These are phyloP conservation scores for Kodamaea kaohsiungensis DNA, from an alignment of 805 yeast genomes.

Conservation along the genomic window DNA sequence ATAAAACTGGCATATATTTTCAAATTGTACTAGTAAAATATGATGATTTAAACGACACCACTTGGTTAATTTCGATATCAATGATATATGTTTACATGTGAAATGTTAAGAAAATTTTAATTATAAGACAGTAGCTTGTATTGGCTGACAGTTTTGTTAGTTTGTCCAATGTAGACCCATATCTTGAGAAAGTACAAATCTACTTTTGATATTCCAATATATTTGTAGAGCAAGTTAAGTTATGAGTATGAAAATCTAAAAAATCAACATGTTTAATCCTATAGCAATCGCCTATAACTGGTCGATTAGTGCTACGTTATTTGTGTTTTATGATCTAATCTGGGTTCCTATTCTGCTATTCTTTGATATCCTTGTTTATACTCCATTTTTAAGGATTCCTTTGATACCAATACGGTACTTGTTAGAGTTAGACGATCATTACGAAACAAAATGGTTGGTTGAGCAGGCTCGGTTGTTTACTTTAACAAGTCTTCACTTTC, in stretches of 20 bases:
- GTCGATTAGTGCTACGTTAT: neutral
- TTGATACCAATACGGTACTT: slow-evolving; percentile 13
- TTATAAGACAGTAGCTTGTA: no score
- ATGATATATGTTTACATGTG: no score
- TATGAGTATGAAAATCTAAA: neutral
- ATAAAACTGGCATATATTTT: no score
- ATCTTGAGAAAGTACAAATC: no score
- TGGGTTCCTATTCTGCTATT: slow-evolving; percentile 9
- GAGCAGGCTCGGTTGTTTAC: slow-evolving; percentile 12
- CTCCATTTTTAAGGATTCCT: slow-evolving; percentile 14
- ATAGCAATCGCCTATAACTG: neutral
- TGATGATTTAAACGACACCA: no score
- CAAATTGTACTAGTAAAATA: no score
- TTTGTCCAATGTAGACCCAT: no score
- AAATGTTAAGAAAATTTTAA: no score
- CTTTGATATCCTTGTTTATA: slow-evolving; percentile 12
- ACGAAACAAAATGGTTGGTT: slow-evolving; percentile 12
- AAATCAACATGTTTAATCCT: slow-evolving; percentile 7
- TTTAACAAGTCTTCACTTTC: slow-evolving; percentile 9
- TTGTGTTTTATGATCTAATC: slow-evolving; percentile 4
- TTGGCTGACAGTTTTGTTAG: no score
- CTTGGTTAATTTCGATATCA: no score
- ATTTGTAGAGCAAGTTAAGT: neutral
- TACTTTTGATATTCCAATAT: no score
- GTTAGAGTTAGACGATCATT: slow-evolving; percentile 12